These are phyloP conservation scores for Tylopilus rubrobrunneus DNA, from an alignment of 768 basidiomycete genomes.

Conservation along the genomic window DNA sequence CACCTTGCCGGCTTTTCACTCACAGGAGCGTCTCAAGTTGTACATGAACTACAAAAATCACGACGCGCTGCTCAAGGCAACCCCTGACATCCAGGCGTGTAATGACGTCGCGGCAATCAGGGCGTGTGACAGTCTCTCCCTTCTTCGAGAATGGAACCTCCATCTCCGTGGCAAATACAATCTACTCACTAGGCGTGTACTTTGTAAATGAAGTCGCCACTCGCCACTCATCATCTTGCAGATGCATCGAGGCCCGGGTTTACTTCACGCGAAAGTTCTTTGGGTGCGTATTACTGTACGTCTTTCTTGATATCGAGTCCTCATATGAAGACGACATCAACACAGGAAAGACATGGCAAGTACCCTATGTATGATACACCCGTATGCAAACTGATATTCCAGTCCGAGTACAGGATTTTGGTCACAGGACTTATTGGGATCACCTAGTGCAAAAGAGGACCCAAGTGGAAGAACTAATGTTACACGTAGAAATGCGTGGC, in stretches of 20 bases:
- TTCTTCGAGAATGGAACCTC: conserved; percentile 32
- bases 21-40: conserved; percentile 34
- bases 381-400: neutral
- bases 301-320: neutral
- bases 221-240: conserved; percentile 5
- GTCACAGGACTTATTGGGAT: conserved; percentile 37
- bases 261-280: conserved; percentile 40
- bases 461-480: conserved; percentile 30
- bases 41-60: conserved; percentile 36
- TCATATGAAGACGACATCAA: neutral
- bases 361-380: neutral
- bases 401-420: conserved; percentile 32
- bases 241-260: conserved; percentile 36
- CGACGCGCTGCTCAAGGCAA: conserved; percentile 29
- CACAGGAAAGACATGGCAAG: conserved; percentile 24
- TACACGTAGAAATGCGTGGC: conserved; percentile 31
- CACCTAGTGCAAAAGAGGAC: conserved; percentile 29
- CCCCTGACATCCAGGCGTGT: conserved; percentile 27
- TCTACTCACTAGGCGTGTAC: conserved; percentile 30
- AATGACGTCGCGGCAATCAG: conserved; percentile 22
- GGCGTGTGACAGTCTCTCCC: conserved; percentile 28
- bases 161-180: conserved; percentile 31
- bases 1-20: neutral
- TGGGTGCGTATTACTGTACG: conserved; percentile 26
- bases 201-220: neutral